Percentiles rank a stretch among this genome's conserved stretches.
These are phyloP conservation scores for Saccharomyces hybrid DNA, from an alignment of 1,139 yeast species.

Conservation along the genomic window DNA sequence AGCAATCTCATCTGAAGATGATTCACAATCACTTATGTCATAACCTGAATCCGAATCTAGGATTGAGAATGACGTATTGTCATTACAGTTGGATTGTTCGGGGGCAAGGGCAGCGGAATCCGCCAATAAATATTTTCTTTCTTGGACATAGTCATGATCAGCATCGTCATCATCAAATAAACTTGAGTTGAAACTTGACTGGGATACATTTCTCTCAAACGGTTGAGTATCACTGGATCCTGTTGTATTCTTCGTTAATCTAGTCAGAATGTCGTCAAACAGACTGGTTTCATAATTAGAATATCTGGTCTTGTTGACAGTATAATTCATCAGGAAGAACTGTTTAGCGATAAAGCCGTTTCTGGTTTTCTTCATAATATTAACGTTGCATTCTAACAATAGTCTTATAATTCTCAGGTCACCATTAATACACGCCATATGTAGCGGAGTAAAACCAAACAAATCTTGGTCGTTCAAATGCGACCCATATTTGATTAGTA, in stretches of 20 bases:
- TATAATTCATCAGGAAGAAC: constrained; percentile 37
- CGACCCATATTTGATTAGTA: constrained; percentile 71
- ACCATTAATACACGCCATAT: constrained; percentile 74
- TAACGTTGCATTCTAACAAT: constrained; percentile 46
- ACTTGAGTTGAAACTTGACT: constrained; percentile 47
- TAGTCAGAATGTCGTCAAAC: background rate
- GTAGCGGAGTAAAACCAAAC: constrained; percentile 81
- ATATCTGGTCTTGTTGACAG: constrained; percentile 5
- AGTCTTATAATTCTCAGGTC: constrained; percentile 41
- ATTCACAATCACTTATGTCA: background rate
- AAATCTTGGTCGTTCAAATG: constrained; percentile 66
- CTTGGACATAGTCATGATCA: background rate
- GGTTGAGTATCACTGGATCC: background rate
- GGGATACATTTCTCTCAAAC: constrained; percentile 13
- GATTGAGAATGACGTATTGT: constrained; percentile 16
- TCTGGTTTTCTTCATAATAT: constrained; percentile 46
- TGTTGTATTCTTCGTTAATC: background rate
- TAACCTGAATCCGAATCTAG: background rate
- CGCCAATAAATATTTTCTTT: background rate
- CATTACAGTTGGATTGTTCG: constrained; percentile 23
- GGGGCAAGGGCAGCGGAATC: constrained; percentile 23
- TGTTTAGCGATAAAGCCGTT: constrained; percentile 47
- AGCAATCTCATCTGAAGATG: background rate
- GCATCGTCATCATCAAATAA: constrained; percentile 40
- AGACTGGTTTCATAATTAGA: background rate